Conservation (phyloP, 2,329 filamentous ascomycete species). For the Macrophomina phaseolina region DNA sequence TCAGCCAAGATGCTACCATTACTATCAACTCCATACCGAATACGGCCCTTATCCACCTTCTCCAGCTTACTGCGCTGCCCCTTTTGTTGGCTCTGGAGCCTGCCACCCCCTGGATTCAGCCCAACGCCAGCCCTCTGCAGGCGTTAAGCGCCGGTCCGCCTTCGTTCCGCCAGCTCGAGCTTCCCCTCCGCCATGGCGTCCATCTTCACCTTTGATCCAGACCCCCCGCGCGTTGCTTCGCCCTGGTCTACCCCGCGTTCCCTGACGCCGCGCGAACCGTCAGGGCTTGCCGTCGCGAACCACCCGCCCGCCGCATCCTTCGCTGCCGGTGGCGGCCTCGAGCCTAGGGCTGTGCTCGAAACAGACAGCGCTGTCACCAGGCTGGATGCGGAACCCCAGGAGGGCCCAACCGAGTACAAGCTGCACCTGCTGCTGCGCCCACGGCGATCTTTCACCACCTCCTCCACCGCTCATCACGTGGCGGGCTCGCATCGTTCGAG, state of each 20-base stretch:
- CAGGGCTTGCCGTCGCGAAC: background rate
- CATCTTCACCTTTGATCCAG: constrained; percentile 92
- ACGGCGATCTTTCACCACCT: constrained; percentile 73
- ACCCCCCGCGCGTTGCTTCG: constrained; percentile 85
- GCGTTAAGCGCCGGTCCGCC: background rate
- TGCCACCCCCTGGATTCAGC: background rate
- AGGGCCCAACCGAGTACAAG: constrained; percentile 96
- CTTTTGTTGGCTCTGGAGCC: constrained; percentile 3
- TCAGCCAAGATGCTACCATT: constrained; percentile 57
- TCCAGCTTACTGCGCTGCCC: background rate
- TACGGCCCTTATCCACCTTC: constrained; percentile 35
- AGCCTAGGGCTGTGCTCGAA: constrained; percentile 29
- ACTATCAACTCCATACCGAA: constrained; percentile 54
- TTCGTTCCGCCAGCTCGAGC: background rate
- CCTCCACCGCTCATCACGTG: constrained; percentile 67
- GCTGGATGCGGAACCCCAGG: constrained; percentile 87
- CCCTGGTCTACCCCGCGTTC: constrained; percentile 76
- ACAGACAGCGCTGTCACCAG: constrained; percentile 63
- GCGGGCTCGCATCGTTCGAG: constrained; percentile 59
- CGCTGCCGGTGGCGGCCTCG: constrained; percentile 18
- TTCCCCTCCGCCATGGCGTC: constrained; percentile 72
- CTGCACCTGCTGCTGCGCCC: constrained; percentile 84
- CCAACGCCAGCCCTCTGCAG: background rate
- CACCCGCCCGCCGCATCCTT: constrained; percentile 13
- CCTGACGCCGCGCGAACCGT: constrained; percentile 29